Evolutionary conservation across 331 rosid species (phyloP).

Genomic region (Dryas integrifolia): DNA sequence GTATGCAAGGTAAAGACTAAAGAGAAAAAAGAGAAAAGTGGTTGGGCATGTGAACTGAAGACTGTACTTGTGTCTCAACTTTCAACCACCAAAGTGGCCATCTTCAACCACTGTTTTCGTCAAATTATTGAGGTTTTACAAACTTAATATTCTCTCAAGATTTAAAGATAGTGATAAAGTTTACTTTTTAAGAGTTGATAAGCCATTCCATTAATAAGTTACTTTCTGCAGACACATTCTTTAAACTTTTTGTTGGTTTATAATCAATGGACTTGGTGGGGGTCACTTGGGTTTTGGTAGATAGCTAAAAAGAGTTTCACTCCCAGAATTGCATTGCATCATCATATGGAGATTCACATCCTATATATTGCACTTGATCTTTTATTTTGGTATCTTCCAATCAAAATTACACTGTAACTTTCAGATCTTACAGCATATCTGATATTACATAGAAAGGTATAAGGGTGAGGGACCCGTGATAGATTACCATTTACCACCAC

Average conservation of each 20-base stretch:
- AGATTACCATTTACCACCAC: not conserved
- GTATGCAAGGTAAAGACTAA: conserved; percentile 18
- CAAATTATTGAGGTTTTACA: conserved; percentile 24
- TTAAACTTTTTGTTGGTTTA: conserved; percentile 25
- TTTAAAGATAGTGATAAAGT: conserved; percentile 36
- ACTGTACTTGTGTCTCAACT: conserved; percentile 27
- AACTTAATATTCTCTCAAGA: conserved; percentile 20
- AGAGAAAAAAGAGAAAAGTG: conserved; percentile 7
- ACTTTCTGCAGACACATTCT: conserved; percentile 32
- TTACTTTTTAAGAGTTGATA: conserved; percentile 36
- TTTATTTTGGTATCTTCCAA: conserved; percentile 3
- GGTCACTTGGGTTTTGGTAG: conserved; percentile 24
- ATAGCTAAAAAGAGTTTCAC: conserved; percentile 8
- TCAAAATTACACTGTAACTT: not conserved
- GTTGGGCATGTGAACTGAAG: conserved; percentile 31
- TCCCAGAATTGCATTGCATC: not conserved
- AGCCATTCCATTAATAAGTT: conserved; percentile 31
- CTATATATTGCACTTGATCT: conserved; percentile 1
- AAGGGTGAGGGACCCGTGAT: conserved; percentile 9
- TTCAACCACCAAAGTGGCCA: conserved; percentile 30
- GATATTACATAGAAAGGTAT: not conserved
- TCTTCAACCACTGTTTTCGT: conserved; percentile 15
- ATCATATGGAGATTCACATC: conserved; percentile 23
- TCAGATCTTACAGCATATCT: conserved; percentile 11
- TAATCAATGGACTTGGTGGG: conserved; percentile 20